These are phyloP conservation scores for Neurospora sp. DNA, from an alignment of 495 filamentous ascomycete genomes.

Conservation along the genomic window DNA sequence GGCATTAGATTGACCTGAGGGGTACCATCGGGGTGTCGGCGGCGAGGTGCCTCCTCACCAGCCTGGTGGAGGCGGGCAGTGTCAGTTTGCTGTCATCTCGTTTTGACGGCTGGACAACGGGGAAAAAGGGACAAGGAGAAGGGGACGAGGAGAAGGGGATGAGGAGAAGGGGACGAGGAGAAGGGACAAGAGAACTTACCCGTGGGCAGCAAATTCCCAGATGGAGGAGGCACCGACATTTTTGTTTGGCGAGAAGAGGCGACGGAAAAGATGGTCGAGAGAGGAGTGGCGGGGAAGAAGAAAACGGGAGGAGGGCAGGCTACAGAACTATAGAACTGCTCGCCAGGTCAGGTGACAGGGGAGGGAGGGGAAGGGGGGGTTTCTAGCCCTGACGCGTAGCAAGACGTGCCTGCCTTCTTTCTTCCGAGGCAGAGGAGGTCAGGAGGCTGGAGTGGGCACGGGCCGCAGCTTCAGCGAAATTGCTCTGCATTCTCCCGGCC, in stretches of 20 bases:
- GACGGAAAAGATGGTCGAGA: neutral
- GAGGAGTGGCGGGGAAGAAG: neutral
- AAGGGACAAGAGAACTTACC: neutral
- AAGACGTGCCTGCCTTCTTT: neutral
- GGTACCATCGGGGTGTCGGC: neutral
- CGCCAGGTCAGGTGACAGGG: neutral
- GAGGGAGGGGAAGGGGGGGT: neutral
- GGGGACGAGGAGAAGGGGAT: neutral
- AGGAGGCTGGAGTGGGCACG: neutral
- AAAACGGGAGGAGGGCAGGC: neutral
- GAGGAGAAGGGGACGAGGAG: neutral
- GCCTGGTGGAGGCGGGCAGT: neutral
- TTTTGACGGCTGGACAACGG: neutral
- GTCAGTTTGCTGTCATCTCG: neutral
- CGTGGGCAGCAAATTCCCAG: neutral
- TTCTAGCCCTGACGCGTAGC: neutral
- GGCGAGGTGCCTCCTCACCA: neutral
- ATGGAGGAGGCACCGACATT: neutral
- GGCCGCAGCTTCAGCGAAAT: neutral
- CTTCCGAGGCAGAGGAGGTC: neutral
- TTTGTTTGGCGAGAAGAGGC: neutral
- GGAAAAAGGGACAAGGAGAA: too few species aligned
- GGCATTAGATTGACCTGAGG: neutral
- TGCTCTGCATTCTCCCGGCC: neutral
- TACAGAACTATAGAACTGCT: neutral